phyloP scores from a whole-genome alignment of 1,284 basidiomycete species.

The Ustilago cynodontis region DNA sequence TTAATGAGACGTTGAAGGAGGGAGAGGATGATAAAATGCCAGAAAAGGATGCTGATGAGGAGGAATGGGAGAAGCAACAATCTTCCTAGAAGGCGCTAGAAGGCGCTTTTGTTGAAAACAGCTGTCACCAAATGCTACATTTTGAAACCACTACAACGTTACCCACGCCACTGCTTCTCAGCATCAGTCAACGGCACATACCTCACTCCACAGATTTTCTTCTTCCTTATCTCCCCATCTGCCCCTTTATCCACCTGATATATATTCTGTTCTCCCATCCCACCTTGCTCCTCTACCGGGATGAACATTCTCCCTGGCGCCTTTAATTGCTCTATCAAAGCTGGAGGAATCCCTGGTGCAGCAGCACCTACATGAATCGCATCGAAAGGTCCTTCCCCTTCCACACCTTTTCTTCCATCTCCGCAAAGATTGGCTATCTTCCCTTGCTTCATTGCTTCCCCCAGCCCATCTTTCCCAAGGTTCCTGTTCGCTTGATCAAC shows the following conservation, averaged over 20 bases:
- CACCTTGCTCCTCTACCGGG: constrained; percentile 78
- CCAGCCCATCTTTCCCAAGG: constrained; percentile 78
- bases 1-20: constrained; percentile 36
- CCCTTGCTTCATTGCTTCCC: constrained; percentile 75
- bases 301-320: constrained; percentile 91
- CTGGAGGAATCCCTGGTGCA: constrained; percentile 74
- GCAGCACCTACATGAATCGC: constrained; percentile 96
- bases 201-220: constrained; percentile 82
- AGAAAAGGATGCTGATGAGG: constrained; percentile 49
- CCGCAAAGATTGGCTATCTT: constrained; percentile 76
- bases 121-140: background rate
- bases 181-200: constrained; percentile 66
- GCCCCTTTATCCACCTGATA: constrained; percentile 74
- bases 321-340: constrained; percentile 81
- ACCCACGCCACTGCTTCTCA: constrained; percentile 39
- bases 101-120: no score
- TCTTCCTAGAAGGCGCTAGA: background rate
- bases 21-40: constrained; percentile 57
- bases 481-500: constrained; percentile 78
- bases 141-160: no score
- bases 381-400: constrained; percentile 78
- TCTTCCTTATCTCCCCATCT: constrained; percentile 78
- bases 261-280: constrained; percentile 47
- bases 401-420: constrained; percentile 78
- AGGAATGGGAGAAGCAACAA: constrained; percentile 29